phyloP scores from a whole-genome alignment of 495 filamentous ascomycete genomes.

The Chaetomium tenue region DNA sequence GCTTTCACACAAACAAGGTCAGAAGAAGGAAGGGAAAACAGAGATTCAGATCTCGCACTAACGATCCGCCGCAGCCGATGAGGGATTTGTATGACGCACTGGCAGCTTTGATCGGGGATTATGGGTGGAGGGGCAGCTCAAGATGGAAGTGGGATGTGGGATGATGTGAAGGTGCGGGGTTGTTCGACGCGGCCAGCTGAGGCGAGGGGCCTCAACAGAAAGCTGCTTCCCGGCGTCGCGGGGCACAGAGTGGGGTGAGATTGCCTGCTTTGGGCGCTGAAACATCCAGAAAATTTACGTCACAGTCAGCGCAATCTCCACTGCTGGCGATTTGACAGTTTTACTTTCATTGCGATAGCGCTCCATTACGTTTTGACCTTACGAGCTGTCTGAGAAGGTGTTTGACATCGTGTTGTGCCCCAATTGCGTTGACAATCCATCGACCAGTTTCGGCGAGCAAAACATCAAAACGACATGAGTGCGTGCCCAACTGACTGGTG shows the following conservation, averaged over 20 bases:
- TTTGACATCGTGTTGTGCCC: neutral
- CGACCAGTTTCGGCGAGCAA: neutral
- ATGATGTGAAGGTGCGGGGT: slow-evolving; percentile 15
- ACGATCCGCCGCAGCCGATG: slow-evolving; percentile 19
- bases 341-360: neutral
- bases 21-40: slow-evolving; percentile 9
- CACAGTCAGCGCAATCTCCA: neutral
- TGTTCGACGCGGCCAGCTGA: neutral
- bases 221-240: slow-evolving; percentile 1
- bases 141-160: slow-evolving; percentile 15
- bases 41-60: slow-evolving; percentile 10
- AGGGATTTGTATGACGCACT: slow-evolving; percentile 28
- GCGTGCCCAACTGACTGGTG: no score
- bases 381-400: neutral
- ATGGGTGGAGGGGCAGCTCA: neutral
- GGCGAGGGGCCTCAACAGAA: slow-evolving; percentile 9
- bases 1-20: neutral
- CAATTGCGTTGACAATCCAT: neutral
- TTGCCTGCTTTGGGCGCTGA: neutral
- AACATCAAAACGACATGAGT: neutral
- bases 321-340: neutral
- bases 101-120: slow-evolving; percentile 14
- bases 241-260: slow-evolving; percentile 5
- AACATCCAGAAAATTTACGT: neutral
- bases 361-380: slow-evolving; percentile 5